These are phyloP conservation scores for Fusarium falciforme DNA, from an alignment of 2,329 filamentous ascomycete species.

Conservation along the genomic window DNA sequence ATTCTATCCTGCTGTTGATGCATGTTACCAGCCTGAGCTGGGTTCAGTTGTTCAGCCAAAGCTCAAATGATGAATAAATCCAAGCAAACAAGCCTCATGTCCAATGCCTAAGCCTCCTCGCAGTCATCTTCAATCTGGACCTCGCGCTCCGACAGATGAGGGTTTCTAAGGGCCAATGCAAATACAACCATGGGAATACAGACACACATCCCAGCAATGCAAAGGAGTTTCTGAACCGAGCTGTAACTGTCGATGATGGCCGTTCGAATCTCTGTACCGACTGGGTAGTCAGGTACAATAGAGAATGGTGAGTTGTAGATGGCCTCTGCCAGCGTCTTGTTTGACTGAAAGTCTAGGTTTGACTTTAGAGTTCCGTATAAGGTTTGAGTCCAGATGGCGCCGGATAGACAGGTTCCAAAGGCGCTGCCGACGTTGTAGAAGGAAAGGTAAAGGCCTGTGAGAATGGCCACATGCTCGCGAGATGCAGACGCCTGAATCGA, in stretches of 20 bases:
- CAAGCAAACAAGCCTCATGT: neutral
- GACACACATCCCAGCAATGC: slow-evolving; percentile 58
- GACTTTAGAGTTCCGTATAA: slow-evolving; percentile 48
- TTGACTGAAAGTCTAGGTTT: slow-evolving; percentile 50
- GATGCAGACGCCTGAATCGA: slow-evolving; percentile 54
- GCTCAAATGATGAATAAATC: neutral
- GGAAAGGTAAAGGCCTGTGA: slow-evolving; percentile 54
- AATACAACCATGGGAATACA: slow-evolving; percentile 60
- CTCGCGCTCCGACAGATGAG: slow-evolving; percentile 54
- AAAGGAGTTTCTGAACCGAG: slow-evolving; percentile 57
- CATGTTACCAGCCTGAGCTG: neutral
- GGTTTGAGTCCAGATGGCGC: slow-evolving; percentile 57
- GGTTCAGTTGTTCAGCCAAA: neutral
- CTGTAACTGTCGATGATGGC: slow-evolving; percentile 59
- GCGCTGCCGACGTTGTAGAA: slow-evolving; percentile 57
- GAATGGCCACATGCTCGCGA: slow-evolving; percentile 52
- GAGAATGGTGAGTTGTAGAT: slow-evolving; percentile 54
- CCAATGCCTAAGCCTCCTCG: neutral
- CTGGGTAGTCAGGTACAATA: slow-evolving; percentile 48
- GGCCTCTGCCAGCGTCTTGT: slow-evolving; percentile 49
- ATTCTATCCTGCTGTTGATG: slow-evolving; percentile 1
- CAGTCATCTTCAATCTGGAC: slow-evolving; percentile 38
- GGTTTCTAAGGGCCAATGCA: slow-evolving; percentile 57
- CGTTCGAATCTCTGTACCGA: slow-evolving; percentile 56
- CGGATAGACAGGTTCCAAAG: slow-evolving; percentile 54